Percentiles rank a stretch among this genome's conserved stretches.
These are phyloP conservation scores for Flaveria floridana DNA, from an alignment of 140 eudicot genomes.

Conservation along the genomic window DNA sequence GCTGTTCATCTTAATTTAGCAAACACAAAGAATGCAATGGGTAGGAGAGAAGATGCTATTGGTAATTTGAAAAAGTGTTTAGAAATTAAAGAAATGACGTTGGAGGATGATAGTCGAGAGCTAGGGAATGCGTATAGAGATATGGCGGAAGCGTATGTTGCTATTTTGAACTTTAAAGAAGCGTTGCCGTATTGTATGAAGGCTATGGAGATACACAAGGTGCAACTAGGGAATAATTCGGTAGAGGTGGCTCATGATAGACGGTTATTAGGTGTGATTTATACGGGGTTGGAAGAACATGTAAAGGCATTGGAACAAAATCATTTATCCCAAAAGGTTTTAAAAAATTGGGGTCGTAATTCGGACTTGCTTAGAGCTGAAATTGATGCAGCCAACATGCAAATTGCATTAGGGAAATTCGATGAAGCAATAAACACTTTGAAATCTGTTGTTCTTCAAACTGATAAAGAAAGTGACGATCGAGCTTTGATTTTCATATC, in stretches of 20 bases:
- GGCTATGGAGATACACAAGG: slow-evolving; percentile 67
- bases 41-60: slow-evolving; percentile 90
- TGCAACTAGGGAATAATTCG: slow-evolving; percentile 61
- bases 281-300: slow-evolving; percentile 82
- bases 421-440: slow-evolving; percentile 71
- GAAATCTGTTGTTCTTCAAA: slow-evolving; percentile 64
- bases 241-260: slow-evolving; percentile 90
- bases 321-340: slow-evolving; percentile 66
- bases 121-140: slow-evolving; percentile 80
- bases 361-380: slow-evolving; percentile 75
- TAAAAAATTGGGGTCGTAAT: slow-evolving; percentile 77
- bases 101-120: slow-evolving; percentile 64
- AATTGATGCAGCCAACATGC: slow-evolving; percentile 86
- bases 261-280: slow-evolving; percentile 79
- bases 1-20: slow-evolving; percentile 75
- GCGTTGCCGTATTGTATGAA: slow-evolving; percentile 75
- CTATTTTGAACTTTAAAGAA: slow-evolving; percentile 69
- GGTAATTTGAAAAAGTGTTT: slow-evolving; percentile 57
- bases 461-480: slow-evolving; percentile 77
- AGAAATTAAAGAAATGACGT: slow-evolving; percentile 65
- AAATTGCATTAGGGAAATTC: slow-evolving; percentile 76
- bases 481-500: slow-evolving; percentile 76
- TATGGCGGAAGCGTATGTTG: slow-evolving; percentile 69
- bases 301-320: slow-evolving; percentile 84
- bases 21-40: slow-evolving; percentile 72